A percentile compares a stretch with the other conserved stretches of the same genome.
These are phyloP conservation scores for Penicillium alfredii DNA, from an alignment of 495 filamentous ascomycete species.

Conservation along the genomic window DNA sequence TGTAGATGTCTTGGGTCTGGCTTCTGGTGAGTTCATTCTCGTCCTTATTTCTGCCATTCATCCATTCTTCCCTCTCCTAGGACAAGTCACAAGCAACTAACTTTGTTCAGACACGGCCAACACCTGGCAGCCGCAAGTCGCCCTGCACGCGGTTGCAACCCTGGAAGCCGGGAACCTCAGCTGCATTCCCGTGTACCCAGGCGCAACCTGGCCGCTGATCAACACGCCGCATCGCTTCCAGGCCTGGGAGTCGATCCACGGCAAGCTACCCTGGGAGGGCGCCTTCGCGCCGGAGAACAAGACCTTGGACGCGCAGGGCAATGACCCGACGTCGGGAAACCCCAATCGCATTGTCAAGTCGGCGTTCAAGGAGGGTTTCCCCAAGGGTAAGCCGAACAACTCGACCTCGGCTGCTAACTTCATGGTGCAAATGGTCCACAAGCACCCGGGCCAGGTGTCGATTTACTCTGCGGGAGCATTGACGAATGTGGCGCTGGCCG, in stretches of 20 bases:
- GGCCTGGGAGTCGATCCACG: slow-evolving; percentile 29
- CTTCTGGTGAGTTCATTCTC: slow-evolving; percentile 18
- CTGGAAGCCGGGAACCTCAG: slow-evolving; percentile 26
- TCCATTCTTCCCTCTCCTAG: not conserved
- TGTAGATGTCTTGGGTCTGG: slow-evolving; percentile 26
- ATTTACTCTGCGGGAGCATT: slow-evolving; percentile 32
- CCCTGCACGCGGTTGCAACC: slow-evolving; percentile 27
- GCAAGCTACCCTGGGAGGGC: slow-evolving; percentile 30
- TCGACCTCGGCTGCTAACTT: slow-evolving; percentile 29
- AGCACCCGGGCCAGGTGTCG: slow-evolving; percentile 31
- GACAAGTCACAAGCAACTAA: too few relatives aligned
- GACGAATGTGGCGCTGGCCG: slow-evolving; percentile 39
- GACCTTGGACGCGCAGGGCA: slow-evolving; percentile 22
- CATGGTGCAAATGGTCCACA: slow-evolving; percentile 36
- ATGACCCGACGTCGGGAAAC: slow-evolving; percentile 28
- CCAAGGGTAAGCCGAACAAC: slow-evolving; percentile 21
- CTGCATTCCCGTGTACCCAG: slow-evolving; percentile 31
- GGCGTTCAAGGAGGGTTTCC: slow-evolving; percentile 33
- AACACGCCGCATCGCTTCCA: slow-evolving; percentile 28
- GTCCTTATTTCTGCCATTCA: too few relatives aligned
- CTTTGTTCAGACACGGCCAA: slow-evolving; percentile 27
- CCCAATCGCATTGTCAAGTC: slow-evolving; percentile 26
- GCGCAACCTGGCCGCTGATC: slow-evolving; percentile 29
- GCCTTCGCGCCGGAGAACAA: slow-evolving; percentile 29
- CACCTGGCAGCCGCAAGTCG: slow-evolving; percentile 27